phyloP scores from a whole-genome alignment of 176 grass and related monocot genomes.

The Poa pratensis region DNA sequence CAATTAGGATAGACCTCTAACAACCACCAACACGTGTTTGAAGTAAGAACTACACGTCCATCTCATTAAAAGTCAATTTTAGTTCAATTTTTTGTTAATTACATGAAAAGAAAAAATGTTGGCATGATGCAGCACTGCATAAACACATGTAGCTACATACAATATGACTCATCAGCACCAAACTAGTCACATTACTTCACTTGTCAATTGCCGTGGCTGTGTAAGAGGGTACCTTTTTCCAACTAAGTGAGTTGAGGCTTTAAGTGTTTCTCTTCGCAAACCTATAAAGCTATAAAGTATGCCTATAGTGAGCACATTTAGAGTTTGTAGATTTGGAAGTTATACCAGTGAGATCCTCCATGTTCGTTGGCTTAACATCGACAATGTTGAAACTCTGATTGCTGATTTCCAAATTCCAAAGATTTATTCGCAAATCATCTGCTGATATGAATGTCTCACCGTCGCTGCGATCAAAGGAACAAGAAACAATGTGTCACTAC shows the following conservation, averaged over 20 bases:
- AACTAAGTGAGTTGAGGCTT: slow-evolving; percentile 1
- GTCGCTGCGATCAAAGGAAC: slow-evolving; percentile 51
- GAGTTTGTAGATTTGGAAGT: slow-evolving; percentile 37
- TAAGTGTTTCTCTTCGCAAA: slow-evolving; percentile 24
- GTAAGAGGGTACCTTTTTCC: not conserved
- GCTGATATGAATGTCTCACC: slow-evolving; percentile 93
- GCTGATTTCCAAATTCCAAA: slow-evolving; percentile 92
- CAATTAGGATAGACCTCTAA: slow-evolving; percentile 30
- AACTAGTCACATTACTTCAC: not conserved
- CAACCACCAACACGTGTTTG: not conserved
- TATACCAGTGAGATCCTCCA: slow-evolving; percentile 92
- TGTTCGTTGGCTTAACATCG: slow-evolving; percentile 91
- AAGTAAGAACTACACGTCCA: slow-evolving; percentile 24
- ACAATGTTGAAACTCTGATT: slow-evolving; percentile 94
- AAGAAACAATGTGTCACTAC: slow-evolving; percentile 44
- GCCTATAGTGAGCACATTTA: slow-evolving; percentile 9
- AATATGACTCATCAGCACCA: slow-evolving; percentile 1
- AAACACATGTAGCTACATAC: not conserved
- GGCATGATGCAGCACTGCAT: not conserved
- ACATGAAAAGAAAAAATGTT: slow-evolving; percentile 36
- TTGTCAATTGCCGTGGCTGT: not conserved
- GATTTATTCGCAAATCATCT: slow-evolving; percentile 93
- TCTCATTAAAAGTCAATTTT: slow-evolving; percentile 14
- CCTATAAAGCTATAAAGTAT: slow-evolving; percentile 28
- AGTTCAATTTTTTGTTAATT: slow-evolving; percentile 5